Percentiles rank a stretch among this genome's conserved stretches.
Conservation (phyloP, 148 eudicot species). For the Heliamphora exappendiculata region DNA sequence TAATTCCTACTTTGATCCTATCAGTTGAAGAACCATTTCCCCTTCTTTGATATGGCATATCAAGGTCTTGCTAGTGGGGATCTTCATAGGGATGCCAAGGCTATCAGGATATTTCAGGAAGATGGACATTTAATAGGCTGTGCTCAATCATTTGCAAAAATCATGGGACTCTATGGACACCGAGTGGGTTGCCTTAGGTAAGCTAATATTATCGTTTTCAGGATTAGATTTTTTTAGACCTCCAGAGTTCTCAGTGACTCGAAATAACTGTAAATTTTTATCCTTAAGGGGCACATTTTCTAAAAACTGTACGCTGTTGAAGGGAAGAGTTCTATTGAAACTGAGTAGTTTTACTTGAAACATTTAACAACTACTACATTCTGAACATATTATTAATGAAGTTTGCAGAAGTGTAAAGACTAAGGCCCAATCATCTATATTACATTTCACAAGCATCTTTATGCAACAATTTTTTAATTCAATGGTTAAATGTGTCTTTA, state of each 20-base stretch:
- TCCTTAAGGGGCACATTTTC: not conserved
- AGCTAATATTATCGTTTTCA: constrained; percentile 32
- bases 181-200: constrained; percentile 59
- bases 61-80: constrained; percentile 64
- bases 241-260: not conserved
- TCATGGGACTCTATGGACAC: constrained; percentile 53
- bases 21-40: constrained; percentile 15
- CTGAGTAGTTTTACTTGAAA: too few relatives aligned
- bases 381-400: too few relatives aligned
- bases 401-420: too few relatives aligned
- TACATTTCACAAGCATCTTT: too few relatives aligned
- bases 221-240: constrained; percentile 12
- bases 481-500: too few relatives aligned
- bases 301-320: not conserved
- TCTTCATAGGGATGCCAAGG: constrained; percentile 42
- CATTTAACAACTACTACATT: too few relatives aligned
- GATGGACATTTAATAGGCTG: constrained; percentile 49
- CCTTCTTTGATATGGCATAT: constrained; percentile 59
- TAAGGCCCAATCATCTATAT: not conserved
- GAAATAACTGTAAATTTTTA: not conserved
- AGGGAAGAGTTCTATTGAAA: too few relatives aligned
- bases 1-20: constrained; percentile 1
- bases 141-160: constrained; percentile 57
- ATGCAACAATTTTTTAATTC: too few relatives aligned
- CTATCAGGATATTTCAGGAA: constrained; percentile 49